phyloP scores from a whole-genome alignment of 1,284 basidiomycete genomes.

The Ustilago cynodontis region DNA sequence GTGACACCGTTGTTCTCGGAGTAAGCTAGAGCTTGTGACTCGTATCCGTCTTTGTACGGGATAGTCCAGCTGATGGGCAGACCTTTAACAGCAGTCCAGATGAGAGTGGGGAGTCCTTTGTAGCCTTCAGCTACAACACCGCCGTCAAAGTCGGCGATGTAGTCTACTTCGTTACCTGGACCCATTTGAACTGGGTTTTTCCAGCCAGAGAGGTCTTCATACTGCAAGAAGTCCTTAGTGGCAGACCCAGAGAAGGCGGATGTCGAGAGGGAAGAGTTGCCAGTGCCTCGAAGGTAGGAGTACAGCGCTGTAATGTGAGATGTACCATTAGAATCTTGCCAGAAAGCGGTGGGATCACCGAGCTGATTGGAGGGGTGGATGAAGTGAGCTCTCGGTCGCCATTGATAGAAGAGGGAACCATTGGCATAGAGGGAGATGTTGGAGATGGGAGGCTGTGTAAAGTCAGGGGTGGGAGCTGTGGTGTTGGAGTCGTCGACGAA shows the following conservation, averaged over 20 bases:
- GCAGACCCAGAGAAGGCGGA: slow-evolving; percentile 29
- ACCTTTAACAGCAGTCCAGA: slow-evolving; percentile 36
- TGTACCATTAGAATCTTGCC: slow-evolving; percentile 18
- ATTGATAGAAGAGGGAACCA: slow-evolving; percentile 41
- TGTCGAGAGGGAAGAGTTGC: slow-evolving; percentile 23
- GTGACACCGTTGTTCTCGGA: slow-evolving; percentile 35
- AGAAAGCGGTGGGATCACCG: slow-evolving; percentile 46
- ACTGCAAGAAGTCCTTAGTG: slow-evolving; percentile 28
- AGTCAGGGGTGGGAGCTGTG: slow-evolving; percentile 21
- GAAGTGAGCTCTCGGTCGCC: slow-evolving; percentile 42
- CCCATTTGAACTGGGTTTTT: slow-evolving; percentile 34
- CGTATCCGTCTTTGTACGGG: slow-evolving; percentile 42
- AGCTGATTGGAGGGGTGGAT: slow-evolving; percentile 42
- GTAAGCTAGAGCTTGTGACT: slow-evolving; percentile 40
- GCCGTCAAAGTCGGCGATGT: slow-evolving; percentile 43
- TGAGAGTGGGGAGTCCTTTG: slow-evolving; percentile 37
- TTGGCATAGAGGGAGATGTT: slow-evolving; percentile 36
- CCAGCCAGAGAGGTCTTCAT: slow-evolving; percentile 29
- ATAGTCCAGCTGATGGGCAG: slow-evolving; percentile 43
- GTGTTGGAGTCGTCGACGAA: background rate
- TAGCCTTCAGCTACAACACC: slow-evolving; percentile 32
- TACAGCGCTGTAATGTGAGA: slow-evolving; percentile 38
- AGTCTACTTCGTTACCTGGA: slow-evolving; percentile 36
- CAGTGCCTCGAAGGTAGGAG: slow-evolving; percentile 25
- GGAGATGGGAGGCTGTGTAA: slow-evolving; percentile 26